Evolutionary conservation across 805 yeast species (phyloP), one percentile per base, ranked within the genome.

Genomic region (Kockiozyma suomiensis): DNA sequence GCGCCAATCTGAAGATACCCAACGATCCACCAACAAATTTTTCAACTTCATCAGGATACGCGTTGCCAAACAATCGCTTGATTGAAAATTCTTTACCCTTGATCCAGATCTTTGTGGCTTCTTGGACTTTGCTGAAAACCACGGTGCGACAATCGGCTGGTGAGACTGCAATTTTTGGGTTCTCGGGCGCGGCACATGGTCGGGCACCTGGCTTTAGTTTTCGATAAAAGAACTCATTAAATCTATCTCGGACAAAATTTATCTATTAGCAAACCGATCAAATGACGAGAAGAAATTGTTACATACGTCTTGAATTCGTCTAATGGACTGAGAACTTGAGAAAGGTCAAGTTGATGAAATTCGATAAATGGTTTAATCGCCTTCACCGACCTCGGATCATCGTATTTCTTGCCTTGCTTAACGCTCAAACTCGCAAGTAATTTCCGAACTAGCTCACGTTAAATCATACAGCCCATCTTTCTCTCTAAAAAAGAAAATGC

Each of bases 91-190:
- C 83, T 8, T 84, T 75, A 33, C 97, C 97, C 70, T 93, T 93
- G 69, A 93, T 87, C 99, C 99, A 93, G 2, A 94, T 71, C 58
- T 81, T 77, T 7, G 87, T 86, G 0, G 97, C 96, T 15, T 72
- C 70, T 6, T 76, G 70, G 0, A 90, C 80, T 0, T 82, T 76
- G 6, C 79, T 73, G 70, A 89, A 93, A 0, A 85, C 85, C 0
- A 90, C 84, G 62, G 91, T 82, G 40, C 99, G 80, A 64, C 94
- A 88, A 72, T 93, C 99, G 0, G 97, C 97, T 2, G 96, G 87
- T 0, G 94, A 87, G 1, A 82, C 82, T 4, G 83, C 82, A 12
- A 88, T 78, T 10, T 75, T 72, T 0, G 79, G 73, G 50, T 81
- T 76, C 3, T 74, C 74, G 0, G 77, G 73, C 12, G 84, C 85